These are phyloP conservation scores for Xylaria sp. DNA, from an alignment of 495 filamentous ascomycete genomes.

Conservation along the genomic window DNA sequence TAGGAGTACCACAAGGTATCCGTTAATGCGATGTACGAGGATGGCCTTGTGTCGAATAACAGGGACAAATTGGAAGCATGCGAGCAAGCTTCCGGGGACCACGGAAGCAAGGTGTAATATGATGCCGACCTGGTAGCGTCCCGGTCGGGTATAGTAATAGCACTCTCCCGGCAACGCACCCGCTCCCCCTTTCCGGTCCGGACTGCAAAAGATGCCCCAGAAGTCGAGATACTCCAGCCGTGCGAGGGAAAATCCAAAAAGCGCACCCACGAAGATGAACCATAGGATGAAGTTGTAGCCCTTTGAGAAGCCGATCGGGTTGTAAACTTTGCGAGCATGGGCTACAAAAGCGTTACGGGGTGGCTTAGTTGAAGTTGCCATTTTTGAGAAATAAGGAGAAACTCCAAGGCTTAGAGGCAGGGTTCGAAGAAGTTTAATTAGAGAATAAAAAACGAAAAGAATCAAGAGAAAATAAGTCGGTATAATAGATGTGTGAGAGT, in stretches of 20 bases:
- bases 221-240: conserved; percentile 47
- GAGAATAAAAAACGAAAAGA: not conserved
- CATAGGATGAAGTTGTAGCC: conserved; percentile 50
- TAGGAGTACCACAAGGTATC: conserved; percentile 55
- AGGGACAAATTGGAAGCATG: conserved; percentile 59
- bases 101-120: conserved; percentile 53
- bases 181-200: conserved; percentile 14
- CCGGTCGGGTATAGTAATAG: conserved; percentile 51
- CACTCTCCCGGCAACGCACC: conserved; percentile 55
- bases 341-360: conserved; percentile 23
- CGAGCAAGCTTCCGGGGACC: conserved; percentile 55
- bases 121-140: conserved; percentile 51
- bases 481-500: not conserved
- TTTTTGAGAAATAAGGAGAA: conserved; percentile 9
- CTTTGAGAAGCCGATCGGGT: conserved; percentile 48
- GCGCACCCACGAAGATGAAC: conserved; percentile 41
- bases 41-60: conserved; percentile 54
- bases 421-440: not conserved
- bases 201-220: conserved; percentile 37
- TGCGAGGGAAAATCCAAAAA: conserved; percentile 41
- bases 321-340: conserved; percentile 38
- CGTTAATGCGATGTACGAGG: conserved; percentile 59
- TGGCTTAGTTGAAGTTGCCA: conserved; percentile 19
- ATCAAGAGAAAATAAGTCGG: not conserved
- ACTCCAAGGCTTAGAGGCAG: not conserved